Conservation (phyloP, 495 filamentous ascomycete species). For the Daldinia childiae region DNA sequence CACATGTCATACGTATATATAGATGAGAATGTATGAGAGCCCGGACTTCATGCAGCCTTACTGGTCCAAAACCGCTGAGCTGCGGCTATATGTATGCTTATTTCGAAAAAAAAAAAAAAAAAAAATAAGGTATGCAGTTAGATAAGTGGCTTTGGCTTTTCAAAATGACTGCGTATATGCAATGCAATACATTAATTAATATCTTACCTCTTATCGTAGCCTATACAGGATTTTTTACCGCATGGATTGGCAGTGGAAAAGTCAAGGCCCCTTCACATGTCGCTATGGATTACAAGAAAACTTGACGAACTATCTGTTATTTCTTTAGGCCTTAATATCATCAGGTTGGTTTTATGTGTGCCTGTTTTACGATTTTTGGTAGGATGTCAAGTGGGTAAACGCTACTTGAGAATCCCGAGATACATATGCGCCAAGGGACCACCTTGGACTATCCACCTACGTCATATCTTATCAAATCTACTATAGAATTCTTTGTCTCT, state of each 20-base stretch:
- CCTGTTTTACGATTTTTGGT: not conserved
- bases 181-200: not conserved
- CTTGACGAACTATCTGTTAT: not conserved
- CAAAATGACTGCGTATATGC: not conserved
- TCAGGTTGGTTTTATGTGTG: not conserved
- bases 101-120: not conserved
- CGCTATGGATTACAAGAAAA: not conserved
- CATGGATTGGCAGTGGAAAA: not conserved
- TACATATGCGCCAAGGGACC: conserved; percentile 16
- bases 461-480: conserved; percentile 31
- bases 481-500: not conserved
- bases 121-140: not conserved
- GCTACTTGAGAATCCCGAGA: conserved; percentile 16
- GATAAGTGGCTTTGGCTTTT: not conserved
- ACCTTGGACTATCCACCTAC: conserved; percentile 10
- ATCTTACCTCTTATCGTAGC: not conserved
- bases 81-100: not conserved
- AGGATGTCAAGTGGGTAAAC: conserved; percentile 27
- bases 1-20: not conserved
- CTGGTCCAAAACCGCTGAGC: not conserved
- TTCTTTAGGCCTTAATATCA: not conserved
- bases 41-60: not conserved
- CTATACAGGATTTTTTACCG: not conserved
- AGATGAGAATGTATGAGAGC: not conserved
- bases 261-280: not conserved